These are phyloP conservation scores for Ensete glaucum DNA, from an alignment of 176 grass and related monocot genomes.

Conservation along the genomic window DNA sequence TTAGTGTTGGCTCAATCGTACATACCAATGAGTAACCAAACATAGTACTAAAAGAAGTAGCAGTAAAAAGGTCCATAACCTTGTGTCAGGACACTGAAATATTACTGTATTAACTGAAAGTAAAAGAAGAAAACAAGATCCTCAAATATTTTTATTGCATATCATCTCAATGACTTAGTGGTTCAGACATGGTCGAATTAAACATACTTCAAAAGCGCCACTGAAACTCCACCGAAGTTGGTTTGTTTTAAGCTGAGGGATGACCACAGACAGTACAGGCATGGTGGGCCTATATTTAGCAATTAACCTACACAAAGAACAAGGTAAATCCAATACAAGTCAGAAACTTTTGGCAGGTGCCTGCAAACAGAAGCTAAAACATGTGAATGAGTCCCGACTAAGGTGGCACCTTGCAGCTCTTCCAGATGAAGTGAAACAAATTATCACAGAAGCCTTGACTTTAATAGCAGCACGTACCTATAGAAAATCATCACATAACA, in stretches of 20 bases:
- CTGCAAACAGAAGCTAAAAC: background rate
- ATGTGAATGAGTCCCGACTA: background rate
- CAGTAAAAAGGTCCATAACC: too few relatives aligned
- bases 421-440: constrained; percentile 96
- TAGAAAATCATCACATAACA: constrained; percentile 7
- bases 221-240: constrained; percentile 96
- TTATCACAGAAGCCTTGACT: constrained; percentile 90
- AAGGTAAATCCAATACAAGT: background rate
- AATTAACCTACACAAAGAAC: constrained; percentile 54
- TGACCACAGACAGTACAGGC: constrained; percentile 97
- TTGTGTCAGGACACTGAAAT: too few relatives aligned
- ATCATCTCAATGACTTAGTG: too few relatives aligned
- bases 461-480: constrained; percentile 97
- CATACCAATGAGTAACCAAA: background rate
- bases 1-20: background rate
- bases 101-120: background rate
- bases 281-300: constrained; percentile 96
- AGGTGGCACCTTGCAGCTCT: constrained; percentile 77
- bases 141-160: background rate
- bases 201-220: constrained; percentile 82
- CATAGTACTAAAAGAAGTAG: background rate
- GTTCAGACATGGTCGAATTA: background rate
- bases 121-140: constrained; percentile 5
- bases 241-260: constrained; percentile 97
- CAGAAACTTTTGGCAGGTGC: background rate